These are phyloP conservation scores for Paraleonurus japonicus DNA, from an alignment of 257 asterid species.

Conservation along the genomic window DNA sequence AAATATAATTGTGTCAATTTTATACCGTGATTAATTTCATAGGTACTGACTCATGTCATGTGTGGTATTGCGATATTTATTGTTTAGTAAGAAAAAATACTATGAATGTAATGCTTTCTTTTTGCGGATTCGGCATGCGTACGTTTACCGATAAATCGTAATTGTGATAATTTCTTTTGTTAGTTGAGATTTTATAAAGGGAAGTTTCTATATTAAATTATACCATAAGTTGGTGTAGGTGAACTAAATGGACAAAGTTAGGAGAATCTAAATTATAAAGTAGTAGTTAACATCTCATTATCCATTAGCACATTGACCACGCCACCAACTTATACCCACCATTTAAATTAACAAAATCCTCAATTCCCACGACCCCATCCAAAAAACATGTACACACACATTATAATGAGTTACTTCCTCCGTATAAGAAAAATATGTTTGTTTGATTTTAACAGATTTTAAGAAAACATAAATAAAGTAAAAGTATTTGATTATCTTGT, in stretches of 20 bases:
- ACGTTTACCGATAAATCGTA: not conserved
- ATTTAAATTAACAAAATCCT: not conserved
- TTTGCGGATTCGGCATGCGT: not conserved
- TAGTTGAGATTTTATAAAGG: not conserved
- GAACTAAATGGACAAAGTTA: constrained; percentile 18
- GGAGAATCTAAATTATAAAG: constrained; percentile 25
- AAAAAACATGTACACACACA: too few species aligned
- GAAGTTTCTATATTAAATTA: not conserved
- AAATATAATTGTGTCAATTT: too few species aligned
- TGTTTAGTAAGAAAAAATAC: too few species aligned
- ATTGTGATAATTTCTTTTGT: not conserved
- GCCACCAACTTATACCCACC: not conserved
- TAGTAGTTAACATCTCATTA: constrained; percentile 24
- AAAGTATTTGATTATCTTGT: too few species aligned
- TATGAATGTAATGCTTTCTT: too few species aligned
- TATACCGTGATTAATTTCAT: too few species aligned
- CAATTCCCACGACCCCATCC: not conserved
- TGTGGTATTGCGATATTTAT: not conserved
- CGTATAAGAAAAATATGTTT: too few species aligned
- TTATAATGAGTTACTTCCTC: too few species aligned
- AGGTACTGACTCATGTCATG: too few species aligned
- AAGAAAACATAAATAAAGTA: too few species aligned
- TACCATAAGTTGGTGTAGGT: constrained; percentile 25
- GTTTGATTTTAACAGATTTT: too few species aligned
- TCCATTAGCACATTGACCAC: constrained; percentile 10